Conservation (phyloP, 1,284 basidiomycete species). For the Anthracocystis setariae region DNA sequence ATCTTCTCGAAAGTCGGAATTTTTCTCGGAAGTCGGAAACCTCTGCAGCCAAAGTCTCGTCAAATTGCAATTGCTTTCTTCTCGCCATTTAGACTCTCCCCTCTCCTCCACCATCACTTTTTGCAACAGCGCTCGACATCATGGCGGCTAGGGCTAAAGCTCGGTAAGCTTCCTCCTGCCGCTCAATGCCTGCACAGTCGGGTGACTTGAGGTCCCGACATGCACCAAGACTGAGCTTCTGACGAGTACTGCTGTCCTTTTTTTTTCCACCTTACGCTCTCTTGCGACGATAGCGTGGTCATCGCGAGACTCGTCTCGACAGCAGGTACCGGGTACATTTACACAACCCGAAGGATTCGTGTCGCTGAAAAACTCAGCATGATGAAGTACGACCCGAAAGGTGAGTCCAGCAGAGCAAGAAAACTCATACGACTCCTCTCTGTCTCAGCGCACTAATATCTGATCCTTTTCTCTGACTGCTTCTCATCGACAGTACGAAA, state of each 20-base stretch:
- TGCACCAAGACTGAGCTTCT: not conserved
- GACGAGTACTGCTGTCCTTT: not conserved
- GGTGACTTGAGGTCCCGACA: not conserved
- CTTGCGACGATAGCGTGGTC: conserved; percentile 48
- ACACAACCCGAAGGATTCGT: conserved; percentile 62
- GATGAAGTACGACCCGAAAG: conserved; percentile 67
- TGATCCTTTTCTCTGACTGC: not conserved
- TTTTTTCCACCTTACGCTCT: not conserved
- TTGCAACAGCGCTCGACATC: conserved; percentile 1
- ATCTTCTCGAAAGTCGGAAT: not conserved
- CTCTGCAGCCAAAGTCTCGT: conserved; percentile 5
- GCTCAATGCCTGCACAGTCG: no score
- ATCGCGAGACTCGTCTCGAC: conserved; percentile 65
- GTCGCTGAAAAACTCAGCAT: conserved; percentile 58
- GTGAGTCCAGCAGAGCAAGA: conserved; percentile 20
- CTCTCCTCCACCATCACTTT: not conserved
- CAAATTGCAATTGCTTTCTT: conserved; percentile 3
- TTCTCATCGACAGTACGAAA: conserved; percentile 50
- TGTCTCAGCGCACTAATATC: not conserved
- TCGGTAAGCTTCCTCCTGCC: conserved; percentile 48
- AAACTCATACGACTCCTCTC: not conserved
- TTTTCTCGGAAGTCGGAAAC: conserved; percentile 6
- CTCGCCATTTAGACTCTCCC: conserved; percentile 2
- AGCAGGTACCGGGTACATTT: conserved; percentile 65
- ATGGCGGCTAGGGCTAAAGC: conserved; percentile 66